These are phyloP conservation scores for Hyphopichia homilentoma DNA, from an alignment of 805 yeast genomes.

Conservation along the genomic window DNA sequence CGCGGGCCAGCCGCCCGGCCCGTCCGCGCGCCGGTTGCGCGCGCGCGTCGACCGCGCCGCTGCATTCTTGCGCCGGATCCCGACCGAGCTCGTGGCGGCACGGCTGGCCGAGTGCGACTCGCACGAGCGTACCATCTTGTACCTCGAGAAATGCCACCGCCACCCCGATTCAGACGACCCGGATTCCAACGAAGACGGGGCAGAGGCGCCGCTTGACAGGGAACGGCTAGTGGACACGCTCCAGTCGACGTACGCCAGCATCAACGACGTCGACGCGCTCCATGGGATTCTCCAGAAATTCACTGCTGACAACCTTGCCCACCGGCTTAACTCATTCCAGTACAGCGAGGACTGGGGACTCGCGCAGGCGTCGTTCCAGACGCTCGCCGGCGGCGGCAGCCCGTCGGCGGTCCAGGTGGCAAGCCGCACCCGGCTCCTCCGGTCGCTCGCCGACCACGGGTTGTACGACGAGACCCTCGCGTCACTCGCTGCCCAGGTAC, in stretches of 20 bases:
- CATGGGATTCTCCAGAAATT: constrained; percentile 79
- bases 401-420: constrained; percentile 21
- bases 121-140: constrained; percentile 82
- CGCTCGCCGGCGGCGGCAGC: constrained; percentile 44
- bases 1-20: constrained; percentile 11
- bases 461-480: constrained; percentile 63
- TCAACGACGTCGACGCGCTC: constrained; percentile 86
- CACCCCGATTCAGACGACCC: constrained; percentile 22
- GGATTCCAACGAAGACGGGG: too few species aligned
- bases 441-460: constrained; percentile 73
- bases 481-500: constrained; percentile 39
- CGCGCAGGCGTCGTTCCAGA: constrained; percentile 81
- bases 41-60: constrained; percentile 35
- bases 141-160: constrained; percentile 73
- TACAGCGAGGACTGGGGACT: constrained; percentile 83
- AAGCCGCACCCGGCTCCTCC: constrained; percentile 55
- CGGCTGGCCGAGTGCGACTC: constrained; percentile 81
- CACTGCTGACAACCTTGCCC: constrained; percentile 65
- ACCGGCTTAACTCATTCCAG: constrained; percentile 75
- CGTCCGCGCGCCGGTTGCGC: constrained; percentile 17
- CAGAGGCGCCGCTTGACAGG: constrained; percentile 20
- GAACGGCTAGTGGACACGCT: constrained; percentile 46
- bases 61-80: constrained; percentile 50
- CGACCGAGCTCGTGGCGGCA: constrained; percentile 67
- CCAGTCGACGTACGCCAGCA: constrained; percentile 78